A percentile compares a stretch with the other conserved stretches of the same genome.
phyloP scores from a whole-genome alignment of 495 filamentous ascomycete species.

The Neurospora cerealis region DNA sequence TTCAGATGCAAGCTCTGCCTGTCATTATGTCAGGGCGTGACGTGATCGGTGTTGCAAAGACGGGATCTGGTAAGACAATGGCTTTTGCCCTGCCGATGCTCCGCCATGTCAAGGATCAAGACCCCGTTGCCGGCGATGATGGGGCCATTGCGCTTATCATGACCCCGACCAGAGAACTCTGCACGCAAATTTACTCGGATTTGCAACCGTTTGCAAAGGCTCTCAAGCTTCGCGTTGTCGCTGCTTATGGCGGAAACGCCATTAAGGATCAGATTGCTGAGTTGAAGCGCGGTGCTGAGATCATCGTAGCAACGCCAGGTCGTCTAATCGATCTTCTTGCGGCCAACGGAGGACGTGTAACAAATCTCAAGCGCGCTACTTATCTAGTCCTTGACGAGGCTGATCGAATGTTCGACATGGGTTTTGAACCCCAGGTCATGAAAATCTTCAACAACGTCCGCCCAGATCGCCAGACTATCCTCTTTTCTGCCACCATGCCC shows the following conservation, averaged over 20 bases:
- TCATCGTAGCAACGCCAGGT: slow-evolving; percentile 92
- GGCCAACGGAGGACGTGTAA: slow-evolving; percentile 85
- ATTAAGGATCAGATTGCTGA: slow-evolving; percentile 98
- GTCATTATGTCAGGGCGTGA: slow-evolving; percentile 94
- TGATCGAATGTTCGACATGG: slow-evolving; percentile 99
- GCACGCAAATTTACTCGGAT: slow-evolving; percentile 88
- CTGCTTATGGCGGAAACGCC: slow-evolving; percentile 88
- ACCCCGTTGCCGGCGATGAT: slow-evolving; percentile 69
- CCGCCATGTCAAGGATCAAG: slow-evolving; percentile 92
- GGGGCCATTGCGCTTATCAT: slow-evolving; percentile 84
- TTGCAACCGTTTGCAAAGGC: slow-evolving; percentile 90
- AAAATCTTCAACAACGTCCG: slow-evolving; percentile 88
- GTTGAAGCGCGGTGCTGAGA: slow-evolving; percentile 88
- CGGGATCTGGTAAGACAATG: slow-evolving; percentile 97
- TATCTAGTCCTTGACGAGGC: slow-evolving; percentile 96
- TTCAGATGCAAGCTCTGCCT: slow-evolving; percentile 91
- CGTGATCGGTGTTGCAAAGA: slow-evolving; percentile 94
- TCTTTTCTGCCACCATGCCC: slow-evolving; percentile 98
- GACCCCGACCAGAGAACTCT: slow-evolving; percentile 91
- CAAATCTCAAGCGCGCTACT: slow-evolving; percentile 78
- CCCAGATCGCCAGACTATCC: slow-evolving; percentile 82
- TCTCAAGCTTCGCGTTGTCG: slow-evolving; percentile 81
- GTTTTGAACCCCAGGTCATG: slow-evolving; percentile 96
- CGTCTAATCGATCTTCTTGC: slow-evolving; percentile 92
- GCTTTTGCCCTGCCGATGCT: slow-evolving; percentile 96